These are phyloP conservation scores for Fomitopsis palustris DNA, from an alignment of 1,284 basidiomycete species.

Conservation along the genomic window DNA sequence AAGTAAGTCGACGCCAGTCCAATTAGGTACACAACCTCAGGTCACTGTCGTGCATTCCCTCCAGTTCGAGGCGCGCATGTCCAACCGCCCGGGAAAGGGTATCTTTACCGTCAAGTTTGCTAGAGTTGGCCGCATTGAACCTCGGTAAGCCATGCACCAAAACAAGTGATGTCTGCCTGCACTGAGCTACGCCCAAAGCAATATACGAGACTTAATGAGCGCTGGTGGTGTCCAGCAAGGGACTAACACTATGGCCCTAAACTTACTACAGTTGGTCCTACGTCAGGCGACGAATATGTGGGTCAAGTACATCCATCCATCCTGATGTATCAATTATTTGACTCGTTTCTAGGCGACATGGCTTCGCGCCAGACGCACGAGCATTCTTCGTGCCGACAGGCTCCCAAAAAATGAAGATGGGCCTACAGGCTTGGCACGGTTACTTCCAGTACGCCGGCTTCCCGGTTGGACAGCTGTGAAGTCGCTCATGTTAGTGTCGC, in stretches of 20 bases:
- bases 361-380: constrained; percentile 17
- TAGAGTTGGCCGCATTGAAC: not conserved
- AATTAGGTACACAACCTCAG: too few relatives aligned
- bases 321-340: not conserved
- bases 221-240: constrained; percentile 2
- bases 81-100: not conserved
- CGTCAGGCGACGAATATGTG: constrained; percentile 25
- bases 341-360: constrained; percentile 13
- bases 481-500: not conserved
- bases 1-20: constrained; percentile 2
- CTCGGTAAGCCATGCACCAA: not conserved
- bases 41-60: too few relatives aligned
- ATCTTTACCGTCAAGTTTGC: constrained; percentile 1
- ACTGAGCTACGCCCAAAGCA: not conserved
- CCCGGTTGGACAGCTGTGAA: not conserved
- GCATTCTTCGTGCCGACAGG: constrained; percentile 8
- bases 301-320: not conserved
- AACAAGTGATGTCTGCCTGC: not conserved
- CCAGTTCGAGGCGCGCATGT: constrained; percentile 9
- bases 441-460: constrained; percentile 10
- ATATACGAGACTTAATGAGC: constrained; percentile 6
- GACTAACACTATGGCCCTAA: constrained; percentile 16
- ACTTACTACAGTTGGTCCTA: constrained; percentile 23
- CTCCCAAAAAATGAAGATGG: constrained; percentile 4
- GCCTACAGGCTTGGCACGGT: constrained; percentile 16